Base-by-base conservation (phyloP, 805 yeast genomes). In the Kodamaea kaohsiungensis region DNA sequence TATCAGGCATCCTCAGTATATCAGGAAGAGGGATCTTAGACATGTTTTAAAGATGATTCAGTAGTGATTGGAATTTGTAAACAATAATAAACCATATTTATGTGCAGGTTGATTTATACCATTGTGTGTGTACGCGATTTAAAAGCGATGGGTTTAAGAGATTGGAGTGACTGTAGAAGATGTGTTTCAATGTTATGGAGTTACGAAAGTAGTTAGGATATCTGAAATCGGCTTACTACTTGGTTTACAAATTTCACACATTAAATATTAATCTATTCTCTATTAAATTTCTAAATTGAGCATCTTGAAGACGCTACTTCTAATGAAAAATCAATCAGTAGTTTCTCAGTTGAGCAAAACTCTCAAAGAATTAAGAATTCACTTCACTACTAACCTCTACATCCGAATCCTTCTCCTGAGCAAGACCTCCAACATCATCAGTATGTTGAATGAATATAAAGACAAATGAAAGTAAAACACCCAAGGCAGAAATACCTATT, bases 401-500 rank as follows among this genome's bases (percentile, higher is more conserved):
- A 4, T 22, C 25, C 6, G 6, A 22, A 22, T 43, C 47, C 16
- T 22, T 22, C 27, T 53, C 55, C 25, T 45, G 46, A 5, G 48
- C 30, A 38, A 56, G 39, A 7, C 48, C 52, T 13, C 57, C 59
- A 5, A 33, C 38, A 1, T 17, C 49, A 19, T 56, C 59, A 7
- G 46, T 39, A 15, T 22, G 33, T 43, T 56, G 56, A 3, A 55
- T 25, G 17, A 40, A 46, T 7, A 58, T 56, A 42, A 58, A 76
- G 49, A 72, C 57, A 12, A 68, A 19, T 39, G 71, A 59, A 52
- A 57, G 56, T 43, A 65, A 59, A 4, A 59, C 70, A 0, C 86
- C 88, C 15, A 78, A 54, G 0, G 78, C 84, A 1, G 86, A 80
- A 9, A 85, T 65, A 0, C 91, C 93, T 35, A 82, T 72, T 0